Base-by-base conservation (phyloP, 192 early-diverging fungal genomes). In the Coemansia brasiliensis region DNA sequence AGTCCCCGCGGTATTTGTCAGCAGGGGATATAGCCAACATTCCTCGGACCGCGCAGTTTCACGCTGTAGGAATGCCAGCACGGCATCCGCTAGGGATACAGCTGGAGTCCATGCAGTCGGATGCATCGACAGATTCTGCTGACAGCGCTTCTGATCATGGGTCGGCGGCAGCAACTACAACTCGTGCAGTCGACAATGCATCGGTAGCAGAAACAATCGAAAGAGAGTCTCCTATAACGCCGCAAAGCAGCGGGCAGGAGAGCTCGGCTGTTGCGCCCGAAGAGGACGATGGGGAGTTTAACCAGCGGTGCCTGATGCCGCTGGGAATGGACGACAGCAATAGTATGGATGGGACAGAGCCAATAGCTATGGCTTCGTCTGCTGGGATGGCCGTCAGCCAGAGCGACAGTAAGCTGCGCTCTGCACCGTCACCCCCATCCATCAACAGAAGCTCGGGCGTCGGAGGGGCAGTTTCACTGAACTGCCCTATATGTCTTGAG, bases 401-500 rank as follows among this genome's bases (percentile, higher is more conserved):
- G n/a, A 13, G 37, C 20, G 43, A 27, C 4, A 11, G 41, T 38
- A 59, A 52, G 44, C 61, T 40, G 24, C 41, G 50, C n/a, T 24
- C 55, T 38, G 43, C 52, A 12, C 27, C 66, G 18, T 35, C 59
- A 32, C 37, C 52, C 10, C 21, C 66, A 26, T 26, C 51, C 5
- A 50, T 17, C 11, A 52, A 54, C 12, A 49, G 24, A 18, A 21
- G n/a, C 61, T 27, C 55, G 4, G 11, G 24, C 13, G 21, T 35
- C 24, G 41, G 27, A 18, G 50, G 39, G 4, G 35, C 49, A 17
- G 52, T 45, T 8, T 41, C n/a, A 22, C 20, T 53, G 22, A 45
- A 27, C 16, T 82, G 92, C 58, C 87, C 90, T 20, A 91, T 94
- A 24, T 94, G 92, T 52, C 65, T 87, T 21, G 79, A 85, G 32